Evolutionary conservation across 2,329 filamentous ascomycete genomes (phyloP).

Genomic region (Dactylonectria estremocensis): DNA sequence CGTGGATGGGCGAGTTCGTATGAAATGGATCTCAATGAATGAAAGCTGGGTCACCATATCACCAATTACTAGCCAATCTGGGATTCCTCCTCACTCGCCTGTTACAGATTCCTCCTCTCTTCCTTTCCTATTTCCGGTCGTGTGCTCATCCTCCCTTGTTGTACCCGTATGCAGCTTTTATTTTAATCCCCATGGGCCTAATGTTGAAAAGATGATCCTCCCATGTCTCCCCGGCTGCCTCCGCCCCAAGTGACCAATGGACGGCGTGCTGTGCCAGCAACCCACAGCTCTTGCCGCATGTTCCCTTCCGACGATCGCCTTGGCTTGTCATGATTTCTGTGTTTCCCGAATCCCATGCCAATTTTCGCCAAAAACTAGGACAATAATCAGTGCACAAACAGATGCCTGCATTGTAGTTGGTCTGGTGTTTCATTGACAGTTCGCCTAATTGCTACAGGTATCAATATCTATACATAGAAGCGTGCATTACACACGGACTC

Average conservation of each 20-base stretch:
- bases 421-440: not conserved
- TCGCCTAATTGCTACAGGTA: not conserved
- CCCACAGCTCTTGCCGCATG: not conserved
- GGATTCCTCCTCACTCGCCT: too few species aligned
- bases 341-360: not conserved
- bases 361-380: too few species aligned
- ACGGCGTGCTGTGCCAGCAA: not conserved
- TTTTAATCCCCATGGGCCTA: too few species aligned
- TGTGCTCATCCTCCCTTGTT: not conserved
- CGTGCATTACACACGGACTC: not conserved
- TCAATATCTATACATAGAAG: not conserved
- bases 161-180: too few species aligned
- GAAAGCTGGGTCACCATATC: not conserved
- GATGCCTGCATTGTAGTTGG: not conserved
- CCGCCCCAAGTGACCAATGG: not conserved
- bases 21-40: not conserved
- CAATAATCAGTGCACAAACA: not conserved
- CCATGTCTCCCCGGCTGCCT: not conserved
- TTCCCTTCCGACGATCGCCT: not conserved
- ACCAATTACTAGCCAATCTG: too few species aligned
- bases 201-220: too few species aligned
- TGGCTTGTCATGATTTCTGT: not conserved
- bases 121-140: too few species aligned
- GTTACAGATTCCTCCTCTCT: too few species aligned
- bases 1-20: too few species aligned